Base-by-base conservation (phyloP, 2,329 filamentous ascomycete genomes). In the Colletotrichum sp. region DNA sequence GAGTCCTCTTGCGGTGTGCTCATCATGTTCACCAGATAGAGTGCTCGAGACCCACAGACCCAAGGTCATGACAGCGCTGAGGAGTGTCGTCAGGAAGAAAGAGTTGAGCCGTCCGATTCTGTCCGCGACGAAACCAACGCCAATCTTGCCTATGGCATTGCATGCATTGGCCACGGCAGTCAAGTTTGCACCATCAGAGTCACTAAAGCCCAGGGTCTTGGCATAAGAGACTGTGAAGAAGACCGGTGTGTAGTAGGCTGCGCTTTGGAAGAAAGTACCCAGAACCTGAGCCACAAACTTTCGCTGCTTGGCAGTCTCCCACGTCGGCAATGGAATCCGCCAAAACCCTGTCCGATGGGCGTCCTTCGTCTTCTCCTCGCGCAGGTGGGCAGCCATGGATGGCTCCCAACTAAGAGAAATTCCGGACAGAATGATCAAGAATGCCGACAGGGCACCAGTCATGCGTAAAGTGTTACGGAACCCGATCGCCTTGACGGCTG, bases 101-200 rank as follows among this genome's bases (percentile, higher is more conserved):
- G 83, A 83, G 73, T 87, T 87, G 18, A 86, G 79, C 15, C 85
- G 75, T 13, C 86, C 86, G 13, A 84, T 78, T 6, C 81, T 79
- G 74, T 87, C 86, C 5, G 85, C 84, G 4, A 82, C 75, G 57
- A 82, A 81, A 2, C 86, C 85, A 71, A 86, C 83, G 2, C 81
- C 78, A 6, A 87, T 82, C 69, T 84, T 84, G 4, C 84, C 84
- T 6, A 84, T 74, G 3, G 84, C 84, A 73, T 85, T 86, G 9
- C 83, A 82, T 0, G 84, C 84, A 66, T 86, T 87, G 30, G 82
- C 84, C 6, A 86, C 78, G 6, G 85, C 81, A 44, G 86, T 85
- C 18, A 87, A 82, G 24, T 83, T 86, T 1, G 85, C 84, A 1
- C 83, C 84, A 13, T 82, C 82, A 2, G 79, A 78, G 15, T 80